These are phyloP conservation scores for Sarcomyxa edulis DNA, from an alignment of 768 basidiomycete species.

Conservation along the genomic window DNA sequence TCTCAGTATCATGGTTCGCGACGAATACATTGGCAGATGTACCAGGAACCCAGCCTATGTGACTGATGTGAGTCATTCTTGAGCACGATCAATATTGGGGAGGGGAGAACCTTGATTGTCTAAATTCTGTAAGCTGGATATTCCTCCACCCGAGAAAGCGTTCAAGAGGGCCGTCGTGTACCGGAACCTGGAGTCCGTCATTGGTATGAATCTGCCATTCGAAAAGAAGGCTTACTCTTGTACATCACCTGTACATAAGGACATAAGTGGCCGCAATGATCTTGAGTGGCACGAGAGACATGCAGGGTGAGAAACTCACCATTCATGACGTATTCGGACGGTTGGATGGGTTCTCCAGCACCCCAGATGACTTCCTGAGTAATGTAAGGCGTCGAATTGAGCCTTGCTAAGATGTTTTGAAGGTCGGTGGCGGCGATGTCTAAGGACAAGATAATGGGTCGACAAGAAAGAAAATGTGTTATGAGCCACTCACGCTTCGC, in stretches of 20 bases:
- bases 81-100: not conserved
- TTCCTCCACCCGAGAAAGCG: conserved; percentile 47
- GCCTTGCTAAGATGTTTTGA: conserved; percentile 42
- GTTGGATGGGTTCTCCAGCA: conserved; percentile 45
- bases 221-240: conserved; percentile 43
- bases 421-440: conserved; percentile 53
- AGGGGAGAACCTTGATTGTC: conserved; percentile 37
- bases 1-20: conserved; percentile 66
- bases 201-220: not conserved
- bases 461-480: not conserved
- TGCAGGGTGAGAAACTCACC: conserved; percentile 36
- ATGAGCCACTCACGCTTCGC: conserved; percentile 46
- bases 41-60: conserved; percentile 52
- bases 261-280: no score
- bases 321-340: conserved; percentile 49
- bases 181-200: conserved; percentile 37
- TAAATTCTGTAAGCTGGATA: conserved; percentile 46
- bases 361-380: conserved; percentile 62
- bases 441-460: conserved; percentile 13
- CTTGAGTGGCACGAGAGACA: not conserved
- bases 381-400: conserved; percentile 44
- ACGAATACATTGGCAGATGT: conserved; percentile 59
- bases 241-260: conserved; percentile 41
- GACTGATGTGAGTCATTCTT: not conserved
- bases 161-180: conserved; percentile 48